These are phyloP conservation scores for Trichoderma polysporum DNA, from an alignment of 2,329 filamentous ascomycete genomes.

Conservation along the genomic window DNA sequence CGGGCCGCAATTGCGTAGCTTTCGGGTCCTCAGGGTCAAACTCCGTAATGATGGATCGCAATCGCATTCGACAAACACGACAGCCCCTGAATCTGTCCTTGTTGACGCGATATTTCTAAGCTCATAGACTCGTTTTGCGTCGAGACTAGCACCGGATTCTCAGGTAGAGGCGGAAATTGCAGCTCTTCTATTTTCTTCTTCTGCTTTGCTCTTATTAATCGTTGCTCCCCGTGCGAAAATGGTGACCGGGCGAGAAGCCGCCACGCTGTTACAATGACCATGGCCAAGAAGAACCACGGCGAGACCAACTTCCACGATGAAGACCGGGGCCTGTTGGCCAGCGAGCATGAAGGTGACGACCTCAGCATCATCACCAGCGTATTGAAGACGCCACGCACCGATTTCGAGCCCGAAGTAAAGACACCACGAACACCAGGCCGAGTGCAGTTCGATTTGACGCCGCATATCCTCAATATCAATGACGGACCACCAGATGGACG, in stretches of 20 bases:
- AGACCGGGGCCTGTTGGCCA: conserved; percentile 34
- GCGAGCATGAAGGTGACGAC: conserved; percentile 30
- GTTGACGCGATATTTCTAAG: not conserved
- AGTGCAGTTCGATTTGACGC: conserved; percentile 68
- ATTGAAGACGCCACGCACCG: conserved; percentile 25
- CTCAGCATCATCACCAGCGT: conserved; percentile 26
- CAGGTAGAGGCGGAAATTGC: not conserved
- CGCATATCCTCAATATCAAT: conserved; percentile 41
- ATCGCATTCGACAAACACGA: conserved; percentile 8
- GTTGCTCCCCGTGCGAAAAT: conserved; percentile 16
- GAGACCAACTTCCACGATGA: conserved; percentile 34
- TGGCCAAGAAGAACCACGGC: conserved; percentile 32
- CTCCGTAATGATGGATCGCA: conserved; percentile 9
- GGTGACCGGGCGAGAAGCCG: conserved; percentile 18
- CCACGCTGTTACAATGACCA: conserved; percentile 33
- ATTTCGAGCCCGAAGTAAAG: conserved; percentile 26
- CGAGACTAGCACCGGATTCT: not conserved
- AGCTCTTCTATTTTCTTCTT: not conserved
- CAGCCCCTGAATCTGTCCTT: conserved; percentile 13
- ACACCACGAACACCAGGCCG: conserved; percentile 58
- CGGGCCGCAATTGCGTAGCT: conserved; percentile 1
- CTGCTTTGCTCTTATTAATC: not conserved
- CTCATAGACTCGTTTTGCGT: not conserved
- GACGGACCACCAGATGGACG: conserved; percentile 24
- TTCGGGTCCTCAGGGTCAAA: conserved; percentile 2